A percentile compares a stretch with the other conserved stretches of the same genome.
Evolutionary conservation across 352 stramenopile genomes (phyloP).

Genomic region (Phytopythium sindhum): DNA sequence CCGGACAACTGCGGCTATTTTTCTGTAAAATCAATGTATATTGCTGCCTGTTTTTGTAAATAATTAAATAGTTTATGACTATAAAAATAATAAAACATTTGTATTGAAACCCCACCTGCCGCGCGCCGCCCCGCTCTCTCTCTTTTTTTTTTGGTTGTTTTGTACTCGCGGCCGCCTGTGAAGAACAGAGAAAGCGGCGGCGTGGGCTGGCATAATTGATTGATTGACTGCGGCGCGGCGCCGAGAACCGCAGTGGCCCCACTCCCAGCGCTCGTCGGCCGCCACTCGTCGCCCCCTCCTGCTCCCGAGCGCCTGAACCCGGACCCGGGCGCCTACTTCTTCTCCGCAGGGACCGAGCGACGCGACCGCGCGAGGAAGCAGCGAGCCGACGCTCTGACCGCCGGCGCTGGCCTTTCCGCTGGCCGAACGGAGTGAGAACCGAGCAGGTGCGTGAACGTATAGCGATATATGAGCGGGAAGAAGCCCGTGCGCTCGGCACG

Average conservation of each 20-base stretch:
- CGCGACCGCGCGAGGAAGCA: not conserved
- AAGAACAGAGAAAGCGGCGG: conserved; percentile 7
- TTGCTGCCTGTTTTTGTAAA: not conserved
- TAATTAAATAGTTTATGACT: not conserved
- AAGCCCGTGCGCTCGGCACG: not conserved
- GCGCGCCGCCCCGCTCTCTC: not conserved
- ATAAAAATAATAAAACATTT: not conserved
- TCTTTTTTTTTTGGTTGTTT: not conserved
- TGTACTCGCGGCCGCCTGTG: conserved; percentile 3
- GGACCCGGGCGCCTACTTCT: not conserved
- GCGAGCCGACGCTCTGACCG: not conserved
- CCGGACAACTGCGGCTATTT: not conserved
- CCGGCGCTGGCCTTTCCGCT: not conserved
- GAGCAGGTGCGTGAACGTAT: not conserved
- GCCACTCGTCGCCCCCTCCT: not conserved
- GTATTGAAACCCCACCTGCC: not conserved
- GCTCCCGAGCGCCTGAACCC: not conserved
- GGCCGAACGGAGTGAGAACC: not conserved
- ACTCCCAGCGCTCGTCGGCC: not conserved
- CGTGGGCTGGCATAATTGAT: not conserved
- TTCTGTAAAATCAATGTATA: too few relatives aligned
- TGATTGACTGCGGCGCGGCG: not conserved
- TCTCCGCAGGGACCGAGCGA: not conserved
- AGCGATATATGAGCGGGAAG: not conserved
- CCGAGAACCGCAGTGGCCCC: not conserved